These are phyloP conservation scores for Berkeleyomyces basicola DNA, from an alignment of 2,329 filamentous ascomycete genomes.

Conservation along the genomic window DNA sequence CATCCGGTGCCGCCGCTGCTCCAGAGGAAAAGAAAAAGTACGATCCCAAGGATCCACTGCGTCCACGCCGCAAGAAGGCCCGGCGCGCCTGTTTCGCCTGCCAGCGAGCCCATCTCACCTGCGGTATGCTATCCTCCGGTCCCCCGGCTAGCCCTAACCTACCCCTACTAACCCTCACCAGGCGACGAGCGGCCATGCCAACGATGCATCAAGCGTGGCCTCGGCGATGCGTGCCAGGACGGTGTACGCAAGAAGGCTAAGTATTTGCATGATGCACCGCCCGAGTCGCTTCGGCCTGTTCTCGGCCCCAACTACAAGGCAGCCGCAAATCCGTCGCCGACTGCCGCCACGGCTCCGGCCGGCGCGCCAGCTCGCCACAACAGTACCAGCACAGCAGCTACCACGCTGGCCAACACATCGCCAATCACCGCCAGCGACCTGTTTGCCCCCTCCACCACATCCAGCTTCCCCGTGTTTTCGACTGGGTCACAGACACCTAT, in stretches of 20 bases:
- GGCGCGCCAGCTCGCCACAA: background rate
- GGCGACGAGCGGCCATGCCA: slow-evolving; percentile 91
- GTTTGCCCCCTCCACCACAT: slow-evolving; percentile 30
- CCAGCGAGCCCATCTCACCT: slow-evolving; percentile 92
- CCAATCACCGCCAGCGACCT: slow-evolving; percentile 27
- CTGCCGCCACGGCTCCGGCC: background rate
- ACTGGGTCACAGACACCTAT: slow-evolving; percentile 28
- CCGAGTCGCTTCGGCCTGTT: slow-evolving; percentile 77
- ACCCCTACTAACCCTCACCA: slow-evolving; percentile 23
- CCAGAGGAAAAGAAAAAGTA: slow-evolving; percentile 48
- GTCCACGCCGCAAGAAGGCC: slow-evolving; percentile 89
- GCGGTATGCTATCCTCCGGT: slow-evolving; percentile 49
- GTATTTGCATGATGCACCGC: slow-evolving; percentile 90
- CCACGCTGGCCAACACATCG: slow-evolving; percentile 29
- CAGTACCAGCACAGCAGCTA: slow-evolving; percentile 19
- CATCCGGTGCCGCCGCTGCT: slow-evolving; percentile 28
- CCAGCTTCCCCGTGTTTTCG: slow-evolving; percentile 36
- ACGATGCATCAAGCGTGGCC: slow-evolving; percentile 81
- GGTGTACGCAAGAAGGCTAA: slow-evolving; percentile 98
- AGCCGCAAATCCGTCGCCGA: slow-evolving; percentile 25
- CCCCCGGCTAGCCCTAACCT: background rate
- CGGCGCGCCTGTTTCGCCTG: slow-evolving; percentile 91
- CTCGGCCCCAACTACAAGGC: slow-evolving; percentile 55
- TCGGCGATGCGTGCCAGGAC: slow-evolving; percentile 85
- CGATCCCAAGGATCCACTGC: slow-evolving; percentile 74